Conservation (phyloP, 306 rosid species). For the Oxytropis ochrocephala region DNA sequence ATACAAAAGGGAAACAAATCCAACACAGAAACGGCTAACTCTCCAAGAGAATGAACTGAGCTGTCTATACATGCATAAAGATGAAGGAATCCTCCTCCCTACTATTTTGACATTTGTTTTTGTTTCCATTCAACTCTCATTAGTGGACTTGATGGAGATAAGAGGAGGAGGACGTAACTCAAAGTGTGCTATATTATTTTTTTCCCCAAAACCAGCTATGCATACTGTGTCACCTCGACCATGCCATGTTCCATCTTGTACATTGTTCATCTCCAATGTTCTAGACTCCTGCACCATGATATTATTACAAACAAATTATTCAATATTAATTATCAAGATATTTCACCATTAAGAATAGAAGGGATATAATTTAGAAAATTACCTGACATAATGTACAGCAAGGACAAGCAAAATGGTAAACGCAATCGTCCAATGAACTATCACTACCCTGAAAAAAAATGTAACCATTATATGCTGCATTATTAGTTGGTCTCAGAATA, state of each 20-base stretch:
- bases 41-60: too few species aligned
- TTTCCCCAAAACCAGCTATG: conserved; percentile 51
- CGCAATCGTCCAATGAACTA: conserved; percentile 31
- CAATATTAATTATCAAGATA: too few species aligned
- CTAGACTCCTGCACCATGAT: conserved; percentile 71
- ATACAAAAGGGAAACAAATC: too few species aligned
- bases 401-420: conserved; percentile 37
- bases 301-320: neutral
- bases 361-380: neutral
- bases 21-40: too few species aligned
- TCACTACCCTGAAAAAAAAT: conserved; percentile 28
- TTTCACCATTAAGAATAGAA: neutral
- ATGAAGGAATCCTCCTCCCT: neutral
- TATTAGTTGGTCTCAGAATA: neutral
- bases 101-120: conserved; percentile 5
- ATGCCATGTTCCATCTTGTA: conserved; percentile 87
- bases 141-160: conserved; percentile 30
- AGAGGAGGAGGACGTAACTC: conserved; percentile 57
- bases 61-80: neutral
- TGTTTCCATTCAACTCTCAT: conserved; percentile 14
- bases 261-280: conserved; percentile 88
- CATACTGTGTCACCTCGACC: conserved; percentile 80
- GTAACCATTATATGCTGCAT: neutral
- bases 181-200: conserved; percentile 28
- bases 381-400: conserved; percentile 38